phyloP scores from a whole-genome alignment of 2,329 filamentous ascomycete genomes.

The Amphichorda felina region DNA sequence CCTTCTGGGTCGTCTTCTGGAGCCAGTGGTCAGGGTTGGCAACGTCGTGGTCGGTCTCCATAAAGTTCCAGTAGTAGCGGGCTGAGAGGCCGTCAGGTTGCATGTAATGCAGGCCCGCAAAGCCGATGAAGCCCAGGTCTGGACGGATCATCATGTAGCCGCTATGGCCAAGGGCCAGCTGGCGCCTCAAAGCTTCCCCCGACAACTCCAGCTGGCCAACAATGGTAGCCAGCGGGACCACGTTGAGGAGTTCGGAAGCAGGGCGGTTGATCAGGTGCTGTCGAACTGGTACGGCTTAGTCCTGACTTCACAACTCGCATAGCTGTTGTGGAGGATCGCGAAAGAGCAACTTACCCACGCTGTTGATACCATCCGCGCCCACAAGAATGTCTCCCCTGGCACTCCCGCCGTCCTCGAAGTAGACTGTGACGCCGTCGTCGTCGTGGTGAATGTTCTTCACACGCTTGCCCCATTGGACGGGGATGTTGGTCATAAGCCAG shows the following conservation, averaged over 20 bases:
- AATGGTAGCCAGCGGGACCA: not conserved
- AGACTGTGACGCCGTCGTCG: not conserved
- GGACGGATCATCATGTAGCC: not conserved
- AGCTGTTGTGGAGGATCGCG: no score
- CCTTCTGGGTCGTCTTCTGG: not conserved
- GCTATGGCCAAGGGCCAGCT: not conserved
- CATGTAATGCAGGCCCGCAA: not conserved
- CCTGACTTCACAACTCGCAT: no score
- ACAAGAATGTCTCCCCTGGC: not conserved
- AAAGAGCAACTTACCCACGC: not conserved
- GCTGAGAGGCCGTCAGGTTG: not conserved
- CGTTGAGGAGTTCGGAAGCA: not conserved
- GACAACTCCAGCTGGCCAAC: not conserved
- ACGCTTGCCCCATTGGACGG: not conserved
- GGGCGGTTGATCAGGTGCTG: not conserved
- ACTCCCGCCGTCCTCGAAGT: not conserved
- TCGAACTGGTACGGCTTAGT: not conserved
- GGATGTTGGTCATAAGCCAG: not conserved
- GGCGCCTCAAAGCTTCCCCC: not conserved
- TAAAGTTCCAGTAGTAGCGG: not conserved
- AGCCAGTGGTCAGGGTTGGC: not conserved
- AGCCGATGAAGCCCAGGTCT: not conserved
- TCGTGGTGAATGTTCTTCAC: not conserved
- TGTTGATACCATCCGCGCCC: slow-evolving; percentile 1
- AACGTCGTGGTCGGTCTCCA: not conserved